These are phyloP conservation scores for Quercus aquifolioides DNA, from an alignment of 306 rosid genomes.

Conservation along the genomic window DNA sequence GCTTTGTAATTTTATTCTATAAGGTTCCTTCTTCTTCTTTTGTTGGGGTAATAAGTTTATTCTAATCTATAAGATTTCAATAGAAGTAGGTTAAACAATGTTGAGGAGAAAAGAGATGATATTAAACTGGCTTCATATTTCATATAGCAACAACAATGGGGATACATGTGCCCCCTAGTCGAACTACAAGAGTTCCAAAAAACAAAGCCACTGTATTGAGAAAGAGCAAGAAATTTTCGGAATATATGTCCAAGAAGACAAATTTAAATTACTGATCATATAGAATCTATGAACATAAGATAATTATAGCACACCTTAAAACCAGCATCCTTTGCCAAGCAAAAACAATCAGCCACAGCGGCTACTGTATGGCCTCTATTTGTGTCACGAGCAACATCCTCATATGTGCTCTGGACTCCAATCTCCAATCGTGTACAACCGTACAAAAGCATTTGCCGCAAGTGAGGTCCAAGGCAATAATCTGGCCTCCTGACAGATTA, in stretches of 20 bases:
- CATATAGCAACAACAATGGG: not conserved
- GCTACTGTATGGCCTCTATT: constrained; percentile 97
- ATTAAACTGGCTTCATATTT: not conserved
- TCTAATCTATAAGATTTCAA: not conserved
- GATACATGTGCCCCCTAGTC: not conserved
- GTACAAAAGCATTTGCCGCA: constrained; percentile 94
- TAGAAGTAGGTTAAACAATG: not conserved
- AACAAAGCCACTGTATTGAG: not conserved
- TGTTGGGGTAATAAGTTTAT: not conserved
- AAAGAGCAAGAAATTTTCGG: not conserved
- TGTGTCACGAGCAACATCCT: constrained; percentile 97
- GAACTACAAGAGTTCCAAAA: not conserved
- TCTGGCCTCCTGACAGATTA: constrained; percentile 85
- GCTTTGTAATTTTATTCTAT: not conserved
- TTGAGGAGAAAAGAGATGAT: not conserved
- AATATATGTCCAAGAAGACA: not conserved
- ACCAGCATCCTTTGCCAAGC: constrained; percentile 96
- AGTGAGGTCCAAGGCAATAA: constrained; percentile 97
- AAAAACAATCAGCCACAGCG: constrained; percentile 95
- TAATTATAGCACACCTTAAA: constrained; percentile 62
- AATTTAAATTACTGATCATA: not conserved
- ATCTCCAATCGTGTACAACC: constrained; percentile 96
- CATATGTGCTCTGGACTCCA: constrained; percentile 98
- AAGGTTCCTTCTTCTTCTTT: not conserved
- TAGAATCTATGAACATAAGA: not conserved